Evolutionary conservation across 345 rosid genomes (phyloP).

Genomic region (Murraya koenigii): DNA sequence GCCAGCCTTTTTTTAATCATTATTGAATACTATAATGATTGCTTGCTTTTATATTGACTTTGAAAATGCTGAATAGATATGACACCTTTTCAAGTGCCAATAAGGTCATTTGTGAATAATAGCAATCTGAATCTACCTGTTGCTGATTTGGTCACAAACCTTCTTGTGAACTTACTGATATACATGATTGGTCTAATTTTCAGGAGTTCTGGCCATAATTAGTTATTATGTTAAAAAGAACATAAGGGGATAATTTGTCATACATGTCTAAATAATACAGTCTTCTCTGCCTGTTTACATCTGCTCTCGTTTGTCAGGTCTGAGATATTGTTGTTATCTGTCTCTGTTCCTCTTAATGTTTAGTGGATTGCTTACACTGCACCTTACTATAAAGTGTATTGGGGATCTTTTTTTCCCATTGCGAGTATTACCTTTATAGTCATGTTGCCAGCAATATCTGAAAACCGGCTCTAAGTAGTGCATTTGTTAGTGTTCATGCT

Average conservation of each 20-base stretch:
- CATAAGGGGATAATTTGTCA: neutral
- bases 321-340: neutral
- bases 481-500: no score
- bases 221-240: neutral
- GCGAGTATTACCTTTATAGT: neutral
- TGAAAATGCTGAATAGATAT: neutral
- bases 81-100: neutral
- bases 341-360: neutral
- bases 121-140: neutral
- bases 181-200: neutral
- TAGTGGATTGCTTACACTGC: neutral
- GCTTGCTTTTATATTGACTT: neutral
- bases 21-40: neutral
- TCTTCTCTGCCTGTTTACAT: neutral
- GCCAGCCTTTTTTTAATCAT: neutral
- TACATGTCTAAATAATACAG: neutral
- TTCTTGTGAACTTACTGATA: neutral
- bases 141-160: neutral
- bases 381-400: neutral
- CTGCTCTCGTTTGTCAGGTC: neutral
- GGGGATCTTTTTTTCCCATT: conserved; percentile 2
- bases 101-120: neutral
- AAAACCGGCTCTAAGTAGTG: neutral
- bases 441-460: neutral
- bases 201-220: neutral